phyloP scores from a whole-genome alignment of 2,329 filamentous ascomycete genomes.

The Pseudocercospora musae region DNA sequence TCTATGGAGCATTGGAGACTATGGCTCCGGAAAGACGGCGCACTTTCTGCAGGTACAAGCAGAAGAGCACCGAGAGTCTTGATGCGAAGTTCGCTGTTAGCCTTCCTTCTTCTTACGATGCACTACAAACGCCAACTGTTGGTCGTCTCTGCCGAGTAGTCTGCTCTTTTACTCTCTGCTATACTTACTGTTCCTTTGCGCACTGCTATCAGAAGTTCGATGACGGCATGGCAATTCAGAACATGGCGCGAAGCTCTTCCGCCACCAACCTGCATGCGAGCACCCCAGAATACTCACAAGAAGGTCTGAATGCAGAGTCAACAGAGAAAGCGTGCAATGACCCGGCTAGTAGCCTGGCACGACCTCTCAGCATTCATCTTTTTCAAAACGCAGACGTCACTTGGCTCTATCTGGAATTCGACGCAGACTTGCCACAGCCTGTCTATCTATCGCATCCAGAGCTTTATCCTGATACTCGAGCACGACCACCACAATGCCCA shows the following conservation, averaged over 20 bases:
- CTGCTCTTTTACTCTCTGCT: background rate
- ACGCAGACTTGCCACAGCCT: slow-evolving; percentile 55
- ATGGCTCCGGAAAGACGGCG: slow-evolving; percentile 2
- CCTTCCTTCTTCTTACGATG: background rate
- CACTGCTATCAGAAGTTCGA: background rate
- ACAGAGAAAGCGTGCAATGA: slow-evolving; percentile 15
- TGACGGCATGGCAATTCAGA: background rate
- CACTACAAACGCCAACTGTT: background rate
- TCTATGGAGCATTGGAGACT: no score
- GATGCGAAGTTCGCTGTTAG: slow-evolving; percentile 4
- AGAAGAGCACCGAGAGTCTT: slow-evolving; percentile 3
- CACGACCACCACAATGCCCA: slow-evolving; percentile 55
- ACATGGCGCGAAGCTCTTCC: background rate
- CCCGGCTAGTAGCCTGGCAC: slow-evolving; percentile 18
- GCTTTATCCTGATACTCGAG: slow-evolving; percentile 22
- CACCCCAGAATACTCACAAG: background rate
- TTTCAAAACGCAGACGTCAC: slow-evolving; percentile 41
- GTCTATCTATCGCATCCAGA: slow-evolving; percentile 33
- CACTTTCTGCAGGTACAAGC: background rate
- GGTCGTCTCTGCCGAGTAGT: background rate
- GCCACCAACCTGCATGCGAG: background rate
- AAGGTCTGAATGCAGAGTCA: slow-evolving; percentile 7
- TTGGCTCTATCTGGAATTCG: slow-evolving; percentile 61
- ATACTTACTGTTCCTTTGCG: background rate
- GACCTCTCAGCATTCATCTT: slow-evolving; percentile 1